Evolutionary conservation across 2,329 filamentous ascomycete species (phyloP).

Genomic region (Fusarium tupiense): DNA sequence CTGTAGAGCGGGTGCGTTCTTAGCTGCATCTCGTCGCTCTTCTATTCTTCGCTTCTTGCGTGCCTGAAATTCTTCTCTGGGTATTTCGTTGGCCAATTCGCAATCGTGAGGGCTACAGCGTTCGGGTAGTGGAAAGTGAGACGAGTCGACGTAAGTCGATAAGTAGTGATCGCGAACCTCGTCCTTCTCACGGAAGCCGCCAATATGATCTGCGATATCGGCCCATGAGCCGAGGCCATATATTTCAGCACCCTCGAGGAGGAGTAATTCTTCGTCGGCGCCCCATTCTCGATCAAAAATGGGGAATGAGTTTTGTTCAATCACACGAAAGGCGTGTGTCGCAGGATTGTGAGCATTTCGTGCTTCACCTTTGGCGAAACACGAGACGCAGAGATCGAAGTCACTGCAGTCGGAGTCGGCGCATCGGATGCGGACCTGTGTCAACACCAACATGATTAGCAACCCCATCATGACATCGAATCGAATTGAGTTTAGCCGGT

Average conservation of each 20-base stretch:
- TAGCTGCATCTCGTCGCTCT: slow-evolving; percentile 85
- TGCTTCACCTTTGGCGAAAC: slow-evolving; percentile 84
- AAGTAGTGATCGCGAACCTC: slow-evolving; percentile 97
- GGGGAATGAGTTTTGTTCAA: slow-evolving; percentile 97
- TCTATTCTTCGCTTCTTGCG: slow-evolving; percentile 95
- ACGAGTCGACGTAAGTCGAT: slow-evolving; percentile 84
- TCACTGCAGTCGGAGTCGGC: slow-evolving; percentile 85
- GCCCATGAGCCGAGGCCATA: slow-evolving; percentile 98
- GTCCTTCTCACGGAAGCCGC: slow-evolving; percentile 92
- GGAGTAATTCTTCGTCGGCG: slow-evolving; percentile 92
- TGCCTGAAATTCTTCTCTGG: slow-evolving; percentile 91
- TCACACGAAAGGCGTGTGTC: slow-evolving; percentile 89
- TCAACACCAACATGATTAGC: slow-evolving; percentile 29
- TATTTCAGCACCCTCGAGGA: slow-evolving; percentile 93
- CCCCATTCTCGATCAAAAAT: slow-evolving; percentile 97
- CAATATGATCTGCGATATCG: slow-evolving; percentile 97
- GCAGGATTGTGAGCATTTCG: slow-evolving; percentile 87
- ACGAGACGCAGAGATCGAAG: slow-evolving; percentile 96
- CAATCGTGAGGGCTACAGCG: slow-evolving; percentile 85
- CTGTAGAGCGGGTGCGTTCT: slow-evolving; percentile 82
- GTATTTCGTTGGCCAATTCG: slow-evolving; percentile 79
- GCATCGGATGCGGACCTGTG: slow-evolving; percentile 91
- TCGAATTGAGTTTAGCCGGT: slow-evolving; percentile 35
- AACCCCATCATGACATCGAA: slow-evolving; percentile 36
- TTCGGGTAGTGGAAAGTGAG: slow-evolving; percentile 86